Evolutionary conservation across 768 basidiomycete genomes (phyloP), one percentile per base, ranked within the genome.

Genomic region (Lenzites betulinus): DNA sequence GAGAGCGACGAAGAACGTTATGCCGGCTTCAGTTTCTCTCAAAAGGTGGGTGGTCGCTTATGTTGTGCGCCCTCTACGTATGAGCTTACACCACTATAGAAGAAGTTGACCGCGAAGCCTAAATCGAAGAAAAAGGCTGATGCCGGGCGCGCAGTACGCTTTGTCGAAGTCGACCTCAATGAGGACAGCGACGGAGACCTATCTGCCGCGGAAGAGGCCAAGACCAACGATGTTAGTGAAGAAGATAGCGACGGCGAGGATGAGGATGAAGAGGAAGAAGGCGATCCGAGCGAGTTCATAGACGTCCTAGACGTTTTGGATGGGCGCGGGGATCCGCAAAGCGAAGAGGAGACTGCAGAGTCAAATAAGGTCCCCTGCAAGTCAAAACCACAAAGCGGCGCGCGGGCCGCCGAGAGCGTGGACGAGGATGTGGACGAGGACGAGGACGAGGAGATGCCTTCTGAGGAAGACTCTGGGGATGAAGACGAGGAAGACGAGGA

Each of bases 1-100:
- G 89, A 91, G 70, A 86, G 83, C 56, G 92, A 92, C 35, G 87
- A 87, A 58, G 92, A 94, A n/a, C 77, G 80, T 3, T 93, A 87
- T 73, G 86, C 85, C 11, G 87, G 85, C 2, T 88, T 88, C 63
- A 66, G 62, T 15, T 80, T 81, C 61, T 65, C 70, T 41, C 79
- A 83, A 7, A 70, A 68, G 58, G 73, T 66, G 76, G 61, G 64
- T 52, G 7, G 54, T 41, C 51, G 41, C 12, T 49, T 18, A 52
- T 49, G 38, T 22, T 23, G 16, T 33, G 30, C 11, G 44, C 39
- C 25, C 46, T 36, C 51, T 46, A 18, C 30, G n/a, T 11, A 54
- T 33, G 15, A 9, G 15, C 46, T 39, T 33, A 28, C 25, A 38
- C 42, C 46, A 61, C 60, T 36, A 26, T 54, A 50, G 59, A 51